Base-by-base conservation (phyloP, 2,329 filamentous ascomycete species). In the Blastomyces percursus region DNA sequence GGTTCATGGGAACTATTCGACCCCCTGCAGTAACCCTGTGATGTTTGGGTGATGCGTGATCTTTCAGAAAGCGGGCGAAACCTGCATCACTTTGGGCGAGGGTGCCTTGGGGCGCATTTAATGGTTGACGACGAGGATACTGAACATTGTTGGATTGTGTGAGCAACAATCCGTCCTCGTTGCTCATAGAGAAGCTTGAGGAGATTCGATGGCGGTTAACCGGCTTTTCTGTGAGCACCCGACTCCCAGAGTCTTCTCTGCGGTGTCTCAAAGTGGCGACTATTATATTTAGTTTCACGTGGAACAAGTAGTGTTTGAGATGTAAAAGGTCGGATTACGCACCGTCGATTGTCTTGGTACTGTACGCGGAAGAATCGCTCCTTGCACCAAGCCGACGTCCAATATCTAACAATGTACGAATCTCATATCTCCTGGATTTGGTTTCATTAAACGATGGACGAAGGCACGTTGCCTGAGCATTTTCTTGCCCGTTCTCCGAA, bases 11-110 rank as follows among this genome's bases (percentile, higher is more conserved):
- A 44, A 81, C 77, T 35, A 81, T 79, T 50, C 74, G 74, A 9
- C 79, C 79, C 27, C 78, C 78, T 62, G 79, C 77, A 48, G 78
- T 80, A 58, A 81, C 79, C 60, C 78, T 76, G 60, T 80, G 76
- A 63, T 79, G 76, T 42, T 74, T 78, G n/a, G 78, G 78, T 44
- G 79, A 80, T 8, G 77, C 72, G 63, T 80, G 78, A 60, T 78
- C 72, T 67, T 76, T 76, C 9, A 81, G 70, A 62, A 80, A 81
- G 46, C 72, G 72, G 40, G 71, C 74, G 67, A 81, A 81, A 0
- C 79, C 79, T 56, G 72, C 69, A 57, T 79, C 72, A 42, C 67
- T 70, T 58, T 77, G 72, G 16, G 72, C 70, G 12, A 68, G 65
- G 46, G 65, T 66, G 30, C 71, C 69, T 38, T 71, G 67, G 7